phyloP scores from a whole-genome alignment of 2,329 filamentous ascomycete genomes.

The Corinectria fuckeliana region DNA sequence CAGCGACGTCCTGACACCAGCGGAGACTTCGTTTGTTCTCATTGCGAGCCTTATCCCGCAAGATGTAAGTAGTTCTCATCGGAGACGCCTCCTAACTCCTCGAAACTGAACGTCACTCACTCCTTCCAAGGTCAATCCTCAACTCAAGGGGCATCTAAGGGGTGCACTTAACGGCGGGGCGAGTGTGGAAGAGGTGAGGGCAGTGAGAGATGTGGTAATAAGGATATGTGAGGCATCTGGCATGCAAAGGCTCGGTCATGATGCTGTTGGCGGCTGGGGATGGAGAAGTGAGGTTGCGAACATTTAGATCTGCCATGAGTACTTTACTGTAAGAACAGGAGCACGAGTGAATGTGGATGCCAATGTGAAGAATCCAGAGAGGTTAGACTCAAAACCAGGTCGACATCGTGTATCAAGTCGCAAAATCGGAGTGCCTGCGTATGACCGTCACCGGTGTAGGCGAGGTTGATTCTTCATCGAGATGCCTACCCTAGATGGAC shows the following conservation, averaged over 20 bases:
- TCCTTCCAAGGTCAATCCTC: slow-evolving; percentile 33
- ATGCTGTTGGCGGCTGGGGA: slow-evolving; percentile 34
- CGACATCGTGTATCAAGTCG: no score
- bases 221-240: slow-evolving; percentile 37
- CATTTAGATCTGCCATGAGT: slow-evolving; percentile 17
- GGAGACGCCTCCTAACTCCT: background rate
- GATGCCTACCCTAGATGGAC: background rate
- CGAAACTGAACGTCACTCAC: background rate
- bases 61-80: slow-evolving; percentile 27
- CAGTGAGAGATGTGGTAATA: slow-evolving; percentile 34
- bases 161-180: slow-evolving; percentile 37
- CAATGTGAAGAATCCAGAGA: no score
- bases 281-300: slow-evolving; percentile 38
- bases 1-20: slow-evolving; percentile 32
- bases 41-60: slow-evolving; percentile 39
- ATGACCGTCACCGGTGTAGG: background rate
- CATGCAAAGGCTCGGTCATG: slow-evolving; percentile 27
- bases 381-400: background rate
- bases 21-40: slow-evolving; percentile 36
- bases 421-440: background rate
- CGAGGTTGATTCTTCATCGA: background rate
- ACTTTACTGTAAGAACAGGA: background rate
- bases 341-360: background rate
- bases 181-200: slow-evolving; percentile 35
- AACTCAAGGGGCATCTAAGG: slow-evolving; percentile 36